Evolutionary conservation across 306 rosid genomes (phyloP), one percentile per base, ranked within the genome.

Genomic region (Albizia julibrissin): DNA sequence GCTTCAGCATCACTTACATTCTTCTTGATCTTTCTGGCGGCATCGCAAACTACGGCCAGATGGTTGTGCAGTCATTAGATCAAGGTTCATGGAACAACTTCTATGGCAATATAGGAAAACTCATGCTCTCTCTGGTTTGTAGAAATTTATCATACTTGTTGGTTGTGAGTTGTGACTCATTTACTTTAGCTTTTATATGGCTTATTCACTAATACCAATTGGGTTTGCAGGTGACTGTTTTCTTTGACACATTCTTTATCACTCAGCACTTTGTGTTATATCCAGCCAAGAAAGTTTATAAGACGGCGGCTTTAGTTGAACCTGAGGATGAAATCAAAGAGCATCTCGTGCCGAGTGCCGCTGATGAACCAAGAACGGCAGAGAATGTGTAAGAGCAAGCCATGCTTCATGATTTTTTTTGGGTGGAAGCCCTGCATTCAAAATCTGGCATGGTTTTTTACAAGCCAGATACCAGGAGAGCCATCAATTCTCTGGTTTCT

Each of bases 31-130:
- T 95, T 74, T 77, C 86, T 29, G 99, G 98, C 86, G 93, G 94
- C 19, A 64, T 92, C 47, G 82, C 96, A 78, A 95, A 90, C 75
- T 87, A 84, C n/a, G 74, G 54, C 37, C 87, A 84, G 88, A 93
- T 95, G 99, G 88, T 81, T 79, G 86, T 95, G 78, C 99, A 95
- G 79, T 95, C 99, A 13, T 47, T 91, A 66, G 99, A 95, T 82
- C 99, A 95, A 92, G 89, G 75, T 91, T 95, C 99, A 40, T 93
- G 94, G 98, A 90, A 89, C 79, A 93, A 93, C 91, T 95, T 95
- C 50, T 92, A 93, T 77, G 99, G 98, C 50, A 93, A 95, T 58
- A 82, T 95, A 31, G 99, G 97, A 59, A 95, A 95, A 91, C 87
- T 93, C 54, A 61, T 93, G 86, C 91, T 95, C 42, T 93, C 98